Conservation (phyloP, 2,329 filamentous ascomycete species). For the Dendrostoma leiphaemia region DNA sequence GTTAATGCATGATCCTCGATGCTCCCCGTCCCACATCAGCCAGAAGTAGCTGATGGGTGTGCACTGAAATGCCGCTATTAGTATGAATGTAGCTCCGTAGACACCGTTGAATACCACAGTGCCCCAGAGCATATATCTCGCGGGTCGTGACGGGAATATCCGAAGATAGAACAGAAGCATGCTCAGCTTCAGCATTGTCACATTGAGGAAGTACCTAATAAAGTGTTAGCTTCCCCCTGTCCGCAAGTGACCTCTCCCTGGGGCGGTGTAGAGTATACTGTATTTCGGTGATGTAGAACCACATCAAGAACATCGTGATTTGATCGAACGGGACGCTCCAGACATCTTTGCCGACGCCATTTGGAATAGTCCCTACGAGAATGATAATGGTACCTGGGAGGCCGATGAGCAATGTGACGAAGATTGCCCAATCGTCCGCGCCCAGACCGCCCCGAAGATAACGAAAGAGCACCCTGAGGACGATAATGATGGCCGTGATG, state of each 20-base stretch:
- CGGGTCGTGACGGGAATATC: conserved; percentile 11
- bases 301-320: conserved; percentile 25
- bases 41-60: conserved; percentile 39
- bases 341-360: conserved; percentile 27
- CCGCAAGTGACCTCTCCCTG: not conserved
- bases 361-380: conserved; percentile 1
- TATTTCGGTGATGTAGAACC: conserved; percentile 25
- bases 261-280: conserved; percentile 2
- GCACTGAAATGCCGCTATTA: conserved; percentile 36
- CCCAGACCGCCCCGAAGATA: conserved; percentile 9
- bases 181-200: conserved; percentile 8
- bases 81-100: conserved; percentile 28
- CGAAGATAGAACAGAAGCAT: conserved; percentile 15
- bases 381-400: conserved; percentile 18
- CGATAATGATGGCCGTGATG: conserved; percentile 2
- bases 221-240: too few relatives aligned
- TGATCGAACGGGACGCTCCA: conserved; percentile 26
- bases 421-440: conserved; percentile 21
- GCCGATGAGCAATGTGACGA: conserved; percentile 16
- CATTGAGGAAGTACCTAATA: conserved; percentile 7
- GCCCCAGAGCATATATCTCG: conserved; percentile 1
- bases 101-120: conserved; percentile 2
- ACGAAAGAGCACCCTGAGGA: conserved; percentile 19
- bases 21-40: conserved; percentile 39
- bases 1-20: conserved; percentile 39